Conservation (phyloP, 768 basidiomycete genomes). For the Mycena polygramma region DNA sequence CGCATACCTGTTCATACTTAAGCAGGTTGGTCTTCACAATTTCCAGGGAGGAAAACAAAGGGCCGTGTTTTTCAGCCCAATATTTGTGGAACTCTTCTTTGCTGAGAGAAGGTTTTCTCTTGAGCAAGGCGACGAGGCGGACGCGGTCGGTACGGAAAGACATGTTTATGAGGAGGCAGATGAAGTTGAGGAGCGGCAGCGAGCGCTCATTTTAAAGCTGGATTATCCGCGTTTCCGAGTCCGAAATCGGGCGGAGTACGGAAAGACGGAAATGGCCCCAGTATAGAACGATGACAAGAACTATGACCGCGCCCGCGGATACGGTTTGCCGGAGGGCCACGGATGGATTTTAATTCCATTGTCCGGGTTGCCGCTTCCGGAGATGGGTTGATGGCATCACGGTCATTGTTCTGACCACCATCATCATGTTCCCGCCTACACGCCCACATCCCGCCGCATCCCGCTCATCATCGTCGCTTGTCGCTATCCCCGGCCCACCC, state of each 20-base stretch:
- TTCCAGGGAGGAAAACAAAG: conserved; percentile 46
- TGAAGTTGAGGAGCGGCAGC: not conserved
- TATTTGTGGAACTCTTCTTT: conserved; percentile 48
- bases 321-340: too few relatives aligned
- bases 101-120: conserved; percentile 43
- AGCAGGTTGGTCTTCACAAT: conserved; percentile 50
- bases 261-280: not conserved
- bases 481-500: too few relatives aligned
- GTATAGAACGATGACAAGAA: too few relatives aligned
- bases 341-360: too few relatives aligned
- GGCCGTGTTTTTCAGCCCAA: conserved; percentile 47
- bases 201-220: not conserved
- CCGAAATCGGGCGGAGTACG: not conserved
- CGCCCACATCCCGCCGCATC: too few relatives aligned
- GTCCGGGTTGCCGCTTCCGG: too few relatives aligned
- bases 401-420: too few relatives aligned
- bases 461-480: too few relatives aligned
- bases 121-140: conserved; percentile 45
- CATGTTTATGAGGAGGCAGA: not conserved
- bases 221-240: not conserved
- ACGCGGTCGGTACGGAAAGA: conserved; percentile 45
- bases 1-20: conserved; percentile 51
- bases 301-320: too few relatives aligned
- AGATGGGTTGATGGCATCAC: too few relatives aligned
- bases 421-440: too few relatives aligned